Conservation (phyloP, 495 filamentous ascomycete species). For the Viridothelium virens region DNA sequence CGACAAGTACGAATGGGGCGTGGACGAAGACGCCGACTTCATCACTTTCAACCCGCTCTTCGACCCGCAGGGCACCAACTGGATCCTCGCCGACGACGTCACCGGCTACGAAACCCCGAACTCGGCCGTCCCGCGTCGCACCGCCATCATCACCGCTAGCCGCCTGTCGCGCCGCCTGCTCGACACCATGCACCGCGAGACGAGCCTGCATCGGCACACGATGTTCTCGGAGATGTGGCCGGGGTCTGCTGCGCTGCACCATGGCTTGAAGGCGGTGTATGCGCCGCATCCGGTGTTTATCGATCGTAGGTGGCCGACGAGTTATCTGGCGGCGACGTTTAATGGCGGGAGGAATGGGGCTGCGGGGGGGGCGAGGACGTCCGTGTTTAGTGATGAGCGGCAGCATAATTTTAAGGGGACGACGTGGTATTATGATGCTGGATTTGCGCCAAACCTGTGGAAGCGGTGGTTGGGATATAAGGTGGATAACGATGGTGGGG, state of each 20-base stretch:
- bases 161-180: conserved; percentile 78
- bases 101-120: conserved; percentile 72
- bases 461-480: conserved; percentile 77
- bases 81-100: conserved; percentile 78
- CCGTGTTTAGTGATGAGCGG: conserved; percentile 66
- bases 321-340: conserved; percentile 71
- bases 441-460: conserved; percentile 76
- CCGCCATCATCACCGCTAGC: conserved; percentile 78
- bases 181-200: conserved; percentile 82
- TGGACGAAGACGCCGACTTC: conserved; percentile 86
- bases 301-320: conserved; percentile 79
- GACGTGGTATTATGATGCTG: conserved; percentile 93
- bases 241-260: conserved; percentile 74
- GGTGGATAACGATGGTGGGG: conserved; percentile 79
- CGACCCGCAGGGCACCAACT: conserved; percentile 79
- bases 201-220: conserved; percentile 66
- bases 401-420: conserved; percentile 86
- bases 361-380: conserved; percentile 60
- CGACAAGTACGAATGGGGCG: conserved; percentile 79
- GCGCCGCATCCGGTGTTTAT: conserved; percentile 87
- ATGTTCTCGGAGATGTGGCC: conserved; percentile 98
- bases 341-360: conserved; percentile 81
- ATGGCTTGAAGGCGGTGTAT: conserved; percentile 91
- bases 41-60: conserved; percentile 93
- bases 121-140: conserved; percentile 59